These are phyloP conservation scores for Tylopilus vinaceipallidus DNA, from an alignment of 768 basidiomycete species.

Conservation along the genomic window DNA sequence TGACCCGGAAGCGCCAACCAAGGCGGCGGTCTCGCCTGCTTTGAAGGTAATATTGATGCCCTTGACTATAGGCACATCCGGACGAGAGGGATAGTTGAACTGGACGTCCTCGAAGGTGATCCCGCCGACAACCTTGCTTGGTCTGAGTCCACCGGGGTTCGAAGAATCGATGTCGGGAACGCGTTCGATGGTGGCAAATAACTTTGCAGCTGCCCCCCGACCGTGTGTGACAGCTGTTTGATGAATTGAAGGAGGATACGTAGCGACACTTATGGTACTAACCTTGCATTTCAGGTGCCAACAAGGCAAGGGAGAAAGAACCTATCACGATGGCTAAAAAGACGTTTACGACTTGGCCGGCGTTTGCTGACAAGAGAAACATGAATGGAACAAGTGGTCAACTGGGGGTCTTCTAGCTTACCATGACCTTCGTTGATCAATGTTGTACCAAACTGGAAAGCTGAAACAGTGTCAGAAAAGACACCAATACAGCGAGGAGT, in stretches of 20 bases:
- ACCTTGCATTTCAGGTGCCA: conserved; percentile 90
- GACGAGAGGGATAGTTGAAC: conserved; percentile 86
- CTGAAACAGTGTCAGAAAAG: conserved; percentile 35
- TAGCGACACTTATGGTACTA: conserved; percentile 3
- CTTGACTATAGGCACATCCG: conserved; percentile 75
- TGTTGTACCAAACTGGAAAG: conserved; percentile 88
- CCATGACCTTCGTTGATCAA: conserved; percentile 64
- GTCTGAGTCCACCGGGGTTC: conserved; percentile 62
- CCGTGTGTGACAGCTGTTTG: conserved; percentile 74
- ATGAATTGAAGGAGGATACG: not conserved
- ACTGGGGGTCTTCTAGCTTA: conserved; percentile 26
- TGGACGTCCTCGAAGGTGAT: conserved; percentile 72
- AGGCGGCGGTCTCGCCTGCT: conserved; percentile 74
- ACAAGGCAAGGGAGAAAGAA: conserved; percentile 81
- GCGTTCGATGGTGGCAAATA: conserved; percentile 86
- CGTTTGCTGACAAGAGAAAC: conserved; percentile 41
- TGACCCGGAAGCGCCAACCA: conserved; percentile 78
- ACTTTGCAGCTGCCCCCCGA: conserved; percentile 84
- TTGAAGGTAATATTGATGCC: conserved; percentile 63
- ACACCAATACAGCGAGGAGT: conserved; percentile 25
- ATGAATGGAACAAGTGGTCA: not conserved
- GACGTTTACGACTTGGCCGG: conserved; percentile 81
- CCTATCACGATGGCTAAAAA: conserved; percentile 84
- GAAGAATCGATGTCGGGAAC: conserved; percentile 85
- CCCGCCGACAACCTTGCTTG: conserved; percentile 62